These are phyloP conservation scores for Thuja plicata DNA, from an alignment of 83 land plant genomes.

Conservation along the genomic window DNA sequence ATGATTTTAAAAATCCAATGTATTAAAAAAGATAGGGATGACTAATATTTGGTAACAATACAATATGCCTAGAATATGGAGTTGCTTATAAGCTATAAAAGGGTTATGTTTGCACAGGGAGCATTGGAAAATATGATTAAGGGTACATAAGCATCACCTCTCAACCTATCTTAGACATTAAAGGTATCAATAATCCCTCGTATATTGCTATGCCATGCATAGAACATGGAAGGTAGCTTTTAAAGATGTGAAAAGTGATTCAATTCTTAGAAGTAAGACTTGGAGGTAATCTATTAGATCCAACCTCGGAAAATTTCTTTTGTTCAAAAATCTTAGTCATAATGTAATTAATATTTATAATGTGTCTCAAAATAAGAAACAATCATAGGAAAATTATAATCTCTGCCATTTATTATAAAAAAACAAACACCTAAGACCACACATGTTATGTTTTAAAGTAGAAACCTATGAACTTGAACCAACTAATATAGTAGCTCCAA, in stretches of 20 bases:
- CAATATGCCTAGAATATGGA: not conserved
- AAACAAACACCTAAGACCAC: not conserved
- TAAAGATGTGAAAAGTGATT: not conserved
- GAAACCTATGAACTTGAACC: conserved; percentile 52
- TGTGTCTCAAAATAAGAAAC: not conserved
- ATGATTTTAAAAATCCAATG: not conserved
- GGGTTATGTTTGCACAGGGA: not conserved
- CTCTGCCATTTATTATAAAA: not conserved
- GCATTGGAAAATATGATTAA: not conserved
- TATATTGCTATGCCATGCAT: not conserved
- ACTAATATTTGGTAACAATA: not conserved
- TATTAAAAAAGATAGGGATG: not conserved
- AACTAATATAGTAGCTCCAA: conserved; percentile 37
- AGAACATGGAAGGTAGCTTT: not conserved
- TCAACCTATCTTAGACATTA: not conserved
- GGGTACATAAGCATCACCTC: not conserved
- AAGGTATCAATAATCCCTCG: not conserved
- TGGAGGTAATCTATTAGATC: not conserved
- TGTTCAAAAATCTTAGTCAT: not conserved
- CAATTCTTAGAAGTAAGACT: not conserved
- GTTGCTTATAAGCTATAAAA: not conserved
- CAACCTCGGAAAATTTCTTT: not conserved
- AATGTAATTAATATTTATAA: not conserved
- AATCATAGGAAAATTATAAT: not conserved
- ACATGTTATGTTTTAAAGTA: not conserved